These are phyloP conservation scores for Carpinus viminea DNA, from an alignment of 306 rosid species.

Conservation along the genomic window DNA sequence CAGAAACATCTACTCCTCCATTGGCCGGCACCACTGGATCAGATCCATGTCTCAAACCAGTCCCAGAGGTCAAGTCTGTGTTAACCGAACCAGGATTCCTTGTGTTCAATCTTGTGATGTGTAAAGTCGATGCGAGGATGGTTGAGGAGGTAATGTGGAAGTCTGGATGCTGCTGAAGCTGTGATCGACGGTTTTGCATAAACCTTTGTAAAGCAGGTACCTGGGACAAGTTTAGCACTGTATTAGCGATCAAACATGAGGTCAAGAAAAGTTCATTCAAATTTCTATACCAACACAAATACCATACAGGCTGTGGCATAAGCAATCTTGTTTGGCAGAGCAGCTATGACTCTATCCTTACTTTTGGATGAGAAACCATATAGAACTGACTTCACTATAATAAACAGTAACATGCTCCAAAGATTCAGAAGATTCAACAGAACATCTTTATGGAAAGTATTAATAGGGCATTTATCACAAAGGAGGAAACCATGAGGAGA, in stretches of 20 bases:
- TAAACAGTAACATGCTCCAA: background rate
- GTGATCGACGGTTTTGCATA: slow-evolving; percentile 86
- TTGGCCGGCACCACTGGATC: slow-evolving; percentile 46
- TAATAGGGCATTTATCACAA: background rate
- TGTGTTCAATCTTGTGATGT: slow-evolving; percentile 93
- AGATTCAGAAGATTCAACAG: background rate
- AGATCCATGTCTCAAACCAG: slow-evolving; percentile 57
- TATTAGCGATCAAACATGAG: background rate
- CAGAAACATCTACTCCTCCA: slow-evolving; percentile 39
- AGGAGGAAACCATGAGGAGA: background rate
- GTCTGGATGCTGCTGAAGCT: slow-evolving; percentile 90
- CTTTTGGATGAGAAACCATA: background rate
- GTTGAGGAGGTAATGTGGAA: slow-evolving; percentile 97
- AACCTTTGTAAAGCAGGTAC: slow-evolving; percentile 96
- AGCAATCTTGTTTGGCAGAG: background rate
- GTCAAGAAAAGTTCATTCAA: background rate
- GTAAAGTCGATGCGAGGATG: slow-evolving; percentile 92
- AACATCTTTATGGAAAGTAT: background rate
- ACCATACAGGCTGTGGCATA: background rate
- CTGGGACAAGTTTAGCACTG: slow-evolving; percentile 30
- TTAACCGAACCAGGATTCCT: slow-evolving; percentile 59
- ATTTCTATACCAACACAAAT: background rate
- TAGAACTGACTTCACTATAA: background rate
- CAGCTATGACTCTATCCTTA: background rate
- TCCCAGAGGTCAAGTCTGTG: slow-evolving; percentile 45